A percentile compares a stretch with the other conserved stretches of the same genome.
These are phyloP conservation scores for Mycosphaerelloides madeirae DNA, from an alignment of 2,329 filamentous ascomycete species.

Conservation along the genomic window DNA sequence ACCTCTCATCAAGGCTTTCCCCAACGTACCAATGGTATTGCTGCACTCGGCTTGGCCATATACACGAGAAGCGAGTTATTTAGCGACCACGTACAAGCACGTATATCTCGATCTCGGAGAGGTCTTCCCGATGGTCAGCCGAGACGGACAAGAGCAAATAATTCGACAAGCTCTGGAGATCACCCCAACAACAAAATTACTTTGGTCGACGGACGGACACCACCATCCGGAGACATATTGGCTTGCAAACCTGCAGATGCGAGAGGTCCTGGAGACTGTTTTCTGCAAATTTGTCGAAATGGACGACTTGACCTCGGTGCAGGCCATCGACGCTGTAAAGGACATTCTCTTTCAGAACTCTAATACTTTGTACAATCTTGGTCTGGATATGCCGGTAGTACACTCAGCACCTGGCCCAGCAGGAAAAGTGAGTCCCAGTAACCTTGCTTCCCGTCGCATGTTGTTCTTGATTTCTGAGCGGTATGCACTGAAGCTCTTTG, in stretches of 20 bases:
- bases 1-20: slow-evolving; percentile 64
- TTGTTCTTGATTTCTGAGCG: too few species aligned
- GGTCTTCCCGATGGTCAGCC: slow-evolving; percentile 73
- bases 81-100: slow-evolving; percentile 72
- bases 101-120: slow-evolving; percentile 80
- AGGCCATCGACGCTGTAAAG: slow-evolving; percentile 61
- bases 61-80: slow-evolving; percentile 70
- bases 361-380: slow-evolving; percentile 66
- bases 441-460: too few species aligned
- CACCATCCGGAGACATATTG: slow-evolving; percentile 75
- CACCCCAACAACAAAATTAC: slow-evolving; percentile 67
- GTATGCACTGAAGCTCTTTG: too few species aligned
- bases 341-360: slow-evolving; percentile 73
- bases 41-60: slow-evolving; percentile 80
- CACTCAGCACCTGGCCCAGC: too few species aligned
- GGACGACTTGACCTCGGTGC: slow-evolving; percentile 55
- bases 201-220: slow-evolving; percentile 78
- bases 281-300: slow-evolving; percentile 63
- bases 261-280: slow-evolving; percentile 64
- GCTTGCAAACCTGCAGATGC: slow-evolving; percentile 66
- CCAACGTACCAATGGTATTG: slow-evolving; percentile 67
- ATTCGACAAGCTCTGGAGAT: slow-evolving; percentile 70
- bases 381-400: slow-evolving; percentile 5
- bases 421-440: too few species aligned
- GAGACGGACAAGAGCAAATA: slow-evolving; percentile 68